Conservation (phyloP, 495 filamentous ascomycete species). For the Chaetomium fimeti region DNA sequence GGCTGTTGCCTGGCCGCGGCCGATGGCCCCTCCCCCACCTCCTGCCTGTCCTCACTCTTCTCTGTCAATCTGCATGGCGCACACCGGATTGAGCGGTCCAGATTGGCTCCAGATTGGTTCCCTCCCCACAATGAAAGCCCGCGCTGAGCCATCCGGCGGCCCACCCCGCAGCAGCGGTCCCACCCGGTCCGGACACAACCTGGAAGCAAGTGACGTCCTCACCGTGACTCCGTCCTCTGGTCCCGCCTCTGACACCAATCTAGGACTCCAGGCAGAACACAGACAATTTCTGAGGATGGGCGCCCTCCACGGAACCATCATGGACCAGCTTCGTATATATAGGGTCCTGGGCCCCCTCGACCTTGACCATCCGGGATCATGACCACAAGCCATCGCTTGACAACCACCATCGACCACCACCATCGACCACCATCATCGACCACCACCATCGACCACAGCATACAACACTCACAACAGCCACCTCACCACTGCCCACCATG, state of each 20-base stretch:
- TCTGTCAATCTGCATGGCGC: slow-evolving; percentile 1
- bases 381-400: background rate
- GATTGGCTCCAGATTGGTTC: background rate
- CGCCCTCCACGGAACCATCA: background rate
- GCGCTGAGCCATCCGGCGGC: slow-evolving; percentile 19
- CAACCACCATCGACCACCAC: background rate
- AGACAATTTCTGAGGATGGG: background rate
- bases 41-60: slow-evolving; percentile 5
- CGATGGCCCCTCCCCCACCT: slow-evolving; percentile 18
- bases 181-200: background rate
- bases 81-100: background rate
- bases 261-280: slow-evolving; percentile 26
- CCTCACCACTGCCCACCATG: slow-evolving; percentile 9
- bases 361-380: background rate
- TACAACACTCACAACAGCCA: background rate
- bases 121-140: background rate
- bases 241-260: background rate
- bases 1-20: slow-evolving; percentile 21
- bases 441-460: background rate
- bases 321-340: slow-evolving; percentile 18
- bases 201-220: slow-evolving; percentile 12
- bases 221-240: slow-evolving; percentile 19
- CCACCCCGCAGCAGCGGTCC: slow-evolving; percentile 11
- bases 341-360: slow-evolving; percentile 5
- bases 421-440: slow-evolving; percentile 5